These are phyloP conservation scores for Nakaseomyces uthaithaninus DNA, from an alignment of 1,139 yeast genomes.

Conservation along the genomic window DNA sequence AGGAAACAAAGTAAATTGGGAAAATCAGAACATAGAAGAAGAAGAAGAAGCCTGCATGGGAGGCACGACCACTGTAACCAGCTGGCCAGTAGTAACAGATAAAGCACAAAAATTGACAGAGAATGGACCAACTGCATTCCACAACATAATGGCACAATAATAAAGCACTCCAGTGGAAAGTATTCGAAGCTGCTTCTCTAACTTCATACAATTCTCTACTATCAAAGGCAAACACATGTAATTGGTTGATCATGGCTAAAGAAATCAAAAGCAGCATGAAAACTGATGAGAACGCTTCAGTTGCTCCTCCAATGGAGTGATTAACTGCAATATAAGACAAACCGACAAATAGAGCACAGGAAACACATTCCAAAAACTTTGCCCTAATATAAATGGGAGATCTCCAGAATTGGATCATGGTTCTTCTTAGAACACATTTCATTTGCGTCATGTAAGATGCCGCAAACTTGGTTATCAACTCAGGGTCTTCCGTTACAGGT, in stretches of 20 bases:
- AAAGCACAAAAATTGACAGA: conserved; percentile 37
- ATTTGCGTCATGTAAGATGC: conserved; percentile 37
- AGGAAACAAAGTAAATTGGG: conserved; percentile 40
- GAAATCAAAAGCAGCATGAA: conserved; percentile 51
- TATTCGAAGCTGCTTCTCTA: conserved; percentile 53
- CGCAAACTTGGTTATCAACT: conserved; percentile 33
- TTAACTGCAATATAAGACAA: conserved; percentile 41
- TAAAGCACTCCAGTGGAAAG: conserved; percentile 50
- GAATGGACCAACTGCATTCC: conserved; percentile 41
- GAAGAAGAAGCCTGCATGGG: conserved; percentile 39
- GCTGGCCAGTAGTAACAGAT: conserved; percentile 40
- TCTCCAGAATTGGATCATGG: conserved; percentile 42
- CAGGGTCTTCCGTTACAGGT: conserved; percentile 29
- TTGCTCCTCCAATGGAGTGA: conserved; percentile 40
- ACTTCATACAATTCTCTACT: conserved; percentile 51
- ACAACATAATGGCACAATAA: conserved; percentile 36
- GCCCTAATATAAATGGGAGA: conserved; percentile 44
- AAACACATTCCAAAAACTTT: conserved; percentile 40
- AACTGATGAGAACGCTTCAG: conserved; percentile 43
- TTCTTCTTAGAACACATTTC: conserved; percentile 37
- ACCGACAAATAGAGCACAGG: conserved; percentile 45
- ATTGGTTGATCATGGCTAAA: conserved; percentile 49
- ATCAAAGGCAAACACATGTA: conserved; percentile 40
- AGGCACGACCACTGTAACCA: conserved; percentile 34
- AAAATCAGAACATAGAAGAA: conserved; percentile 38